Evolutionary conservation across 352 stramenopile genomes (phyloP), one percentile per base, ranked within the genome.

Genomic region (Phytophthora uliginosa): DNA sequence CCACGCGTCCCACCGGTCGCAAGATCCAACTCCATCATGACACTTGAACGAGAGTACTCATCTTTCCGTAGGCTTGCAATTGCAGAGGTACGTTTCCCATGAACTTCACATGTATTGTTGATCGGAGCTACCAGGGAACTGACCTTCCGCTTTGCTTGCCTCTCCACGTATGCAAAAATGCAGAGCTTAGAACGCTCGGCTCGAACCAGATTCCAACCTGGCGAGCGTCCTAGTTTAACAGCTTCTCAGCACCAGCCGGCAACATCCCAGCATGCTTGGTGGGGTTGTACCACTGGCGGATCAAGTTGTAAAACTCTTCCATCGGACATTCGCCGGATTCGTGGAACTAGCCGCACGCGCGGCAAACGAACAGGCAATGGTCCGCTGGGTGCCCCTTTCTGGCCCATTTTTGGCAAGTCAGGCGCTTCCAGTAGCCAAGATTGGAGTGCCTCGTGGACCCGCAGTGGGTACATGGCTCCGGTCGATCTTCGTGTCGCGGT

Each of bases 221-320:
- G 57, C 57, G 57, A 63, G 57, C 57, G 57, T 54, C 40, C 63
- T 71, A 71, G 34, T 71, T 71, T 71, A 71, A 65, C 33, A 47
- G 22, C 56, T 61, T 59, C 31, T 64, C 56, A 2, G 24, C 48
- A 10, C 24, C 22, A 2, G 45, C 10, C n/a, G 63, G 63, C 33
- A 65, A 48, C 22, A 65, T 50, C 3, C 63, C 63, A 15, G 63
- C 55, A 47, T 71, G 55, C 13, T 59, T 59, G 33, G 20, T 40
- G 5, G 63, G 55, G 12, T 60, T 36, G 56, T 56, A 71, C 63
- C 55, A 60, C 15, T 65, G 31, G 3, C 56, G 63, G n/a, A 71
- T 36, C n/a, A 57, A 3, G 56, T 71, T 66, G 55, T 59, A 60
- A 38, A 71, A 60, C 55, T 54, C 47, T 36, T 71, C 55, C 64